Conservation (phyloP, 139 green algal genomes). For the Chlorella sorokiniana region DNA sequence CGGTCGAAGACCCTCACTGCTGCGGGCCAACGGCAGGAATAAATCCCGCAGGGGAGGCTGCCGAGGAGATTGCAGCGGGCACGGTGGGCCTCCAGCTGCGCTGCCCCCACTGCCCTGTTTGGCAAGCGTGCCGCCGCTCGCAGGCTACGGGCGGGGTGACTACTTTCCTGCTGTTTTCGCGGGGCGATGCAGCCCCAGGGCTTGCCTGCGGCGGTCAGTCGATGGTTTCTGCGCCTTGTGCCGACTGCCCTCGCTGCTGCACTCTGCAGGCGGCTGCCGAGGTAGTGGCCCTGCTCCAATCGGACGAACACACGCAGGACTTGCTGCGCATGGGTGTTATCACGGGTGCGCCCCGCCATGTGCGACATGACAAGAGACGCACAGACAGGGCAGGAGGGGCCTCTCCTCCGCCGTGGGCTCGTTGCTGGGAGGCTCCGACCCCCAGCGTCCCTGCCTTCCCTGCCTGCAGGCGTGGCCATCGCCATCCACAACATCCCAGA, state of each 20-base stretch:
- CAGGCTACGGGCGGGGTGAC: too few species aligned
- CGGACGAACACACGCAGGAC: constrained; percentile 30
- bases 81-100: neutral
- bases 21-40: neutral
- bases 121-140: too few species aligned
- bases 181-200: too few species aligned
- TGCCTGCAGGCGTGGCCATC: constrained; percentile 37
- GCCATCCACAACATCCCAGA: constrained; percentile 75
- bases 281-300: constrained; percentile 32
- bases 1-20: neutral
- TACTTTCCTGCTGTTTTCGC: too few species aligned
- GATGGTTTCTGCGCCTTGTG: neutral
- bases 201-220: too few species aligned
- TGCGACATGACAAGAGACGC: neutral
- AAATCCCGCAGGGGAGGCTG: neutral
- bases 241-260: too few species aligned
- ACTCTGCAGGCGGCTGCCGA: neutral
- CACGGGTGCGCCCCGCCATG: neutral
- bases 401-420: too few species aligned
- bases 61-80: neutral
- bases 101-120: neutral
- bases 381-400: too few species aligned
- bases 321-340: constrained; percentile 29
- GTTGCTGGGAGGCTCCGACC: too few species aligned
- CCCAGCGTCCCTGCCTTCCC: constrained; percentile 34